A percentile compares a stretch with the other conserved stretches of the same genome.
phyloP scores from a whole-genome alignment of 2,329 filamentous ascomycete genomes.

The Colletotrichum tamarilloi region DNA sequence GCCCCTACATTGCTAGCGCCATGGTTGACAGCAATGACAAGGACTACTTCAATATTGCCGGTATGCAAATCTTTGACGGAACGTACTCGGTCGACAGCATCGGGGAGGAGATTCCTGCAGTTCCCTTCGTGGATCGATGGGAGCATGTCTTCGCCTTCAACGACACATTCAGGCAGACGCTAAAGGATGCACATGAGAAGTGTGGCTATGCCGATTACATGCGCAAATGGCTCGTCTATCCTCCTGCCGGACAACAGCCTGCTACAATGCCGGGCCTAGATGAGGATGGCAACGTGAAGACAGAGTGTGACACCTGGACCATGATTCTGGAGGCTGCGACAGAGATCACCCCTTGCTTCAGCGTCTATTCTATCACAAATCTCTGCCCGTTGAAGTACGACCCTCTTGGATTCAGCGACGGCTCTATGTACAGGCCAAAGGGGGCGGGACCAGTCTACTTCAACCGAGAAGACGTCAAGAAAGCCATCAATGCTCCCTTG shows the following conservation, averaged over 20 bases:
- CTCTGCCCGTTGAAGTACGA: constrained; percentile 79
- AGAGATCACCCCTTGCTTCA: constrained; percentile 80
- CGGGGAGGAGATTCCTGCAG: constrained; percentile 58
- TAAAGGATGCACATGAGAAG: constrained; percentile 62
- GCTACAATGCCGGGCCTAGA: constrained; percentile 55
- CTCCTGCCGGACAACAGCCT: constrained; percentile 72
- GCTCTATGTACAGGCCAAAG: constrained; percentile 69
- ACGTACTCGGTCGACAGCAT: constrained; percentile 64
- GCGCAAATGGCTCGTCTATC: constrained; percentile 73
- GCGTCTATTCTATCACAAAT: constrained; percentile 78
- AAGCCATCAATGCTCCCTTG: constrained; percentile 72
- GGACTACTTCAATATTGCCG: constrained; percentile 74
- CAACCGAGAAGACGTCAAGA: constrained; percentile 76
- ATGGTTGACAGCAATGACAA: constrained; percentile 77
- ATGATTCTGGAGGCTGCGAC: constrained; percentile 64
- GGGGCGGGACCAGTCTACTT: constrained; percentile 74
- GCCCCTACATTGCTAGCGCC: constrained; percentile 78
- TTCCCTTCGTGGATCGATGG: constrained; percentile 72
- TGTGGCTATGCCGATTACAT: constrained; percentile 74
- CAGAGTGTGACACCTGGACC: constrained; percentile 67
- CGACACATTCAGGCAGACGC: constrained; percentile 62
- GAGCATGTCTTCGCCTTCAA: constrained; percentile 72
- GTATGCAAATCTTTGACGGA: constrained; percentile 80
- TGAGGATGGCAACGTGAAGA: constrained; percentile 46
- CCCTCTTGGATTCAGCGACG: constrained; percentile 76